Evolutionary conservation across 306 rosid species (phyloP).

Genomic region (Coriaria nepalensis): DNA sequence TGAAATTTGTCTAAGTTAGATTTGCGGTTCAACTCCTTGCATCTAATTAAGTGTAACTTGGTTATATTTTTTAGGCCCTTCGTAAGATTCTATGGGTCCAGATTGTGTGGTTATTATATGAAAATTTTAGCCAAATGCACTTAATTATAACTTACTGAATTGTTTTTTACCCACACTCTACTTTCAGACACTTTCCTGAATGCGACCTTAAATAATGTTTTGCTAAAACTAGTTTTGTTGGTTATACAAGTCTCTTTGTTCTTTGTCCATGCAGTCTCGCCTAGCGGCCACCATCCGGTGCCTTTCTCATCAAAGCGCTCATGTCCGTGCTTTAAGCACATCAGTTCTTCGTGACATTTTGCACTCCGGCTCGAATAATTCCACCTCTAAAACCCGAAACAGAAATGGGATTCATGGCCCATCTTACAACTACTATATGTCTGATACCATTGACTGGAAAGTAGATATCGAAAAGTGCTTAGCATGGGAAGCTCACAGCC

Average conservation of each 20-base stretch:
- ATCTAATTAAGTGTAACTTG: too few species aligned
- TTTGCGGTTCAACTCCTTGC: too few species aligned
- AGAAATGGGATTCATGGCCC: slow-evolving; percentile 34
- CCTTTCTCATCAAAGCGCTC: slow-evolving; percentile 90
- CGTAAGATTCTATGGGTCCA: too few species aligned
- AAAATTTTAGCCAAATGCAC: too few species aligned
- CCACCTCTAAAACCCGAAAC: slow-evolving; percentile 29
- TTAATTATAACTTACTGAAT: too few species aligned
- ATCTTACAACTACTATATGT: slow-evolving; percentile 41
- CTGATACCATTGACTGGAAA: slow-evolving; percentile 60
- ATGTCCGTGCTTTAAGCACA: slow-evolving; percentile 67
- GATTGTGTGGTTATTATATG: too few species aligned
- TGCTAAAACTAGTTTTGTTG: too few species aligned
- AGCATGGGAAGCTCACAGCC: slow-evolving; percentile 82
- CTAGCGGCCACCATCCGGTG: slow-evolving; percentile 67
- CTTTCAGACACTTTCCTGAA: too few species aligned
- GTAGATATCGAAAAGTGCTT: slow-evolving; percentile 70
- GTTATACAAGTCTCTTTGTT: background rate
- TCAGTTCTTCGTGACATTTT: slow-evolving; percentile 85
- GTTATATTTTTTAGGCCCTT: too few species aligned
- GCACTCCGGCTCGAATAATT: slow-evolving; percentile 42
- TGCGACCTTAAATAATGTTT: too few species aligned
- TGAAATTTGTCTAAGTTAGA: too few species aligned
- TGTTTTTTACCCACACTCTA: too few species aligned
- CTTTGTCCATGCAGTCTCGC: slow-evolving; percentile 56